Percentiles rank a stretch among this genome's conserved stretches.
Evolutionary conservation across 176 grass and related monocot species (phyloP).

Genomic region (Ananas comosus): DNA sequence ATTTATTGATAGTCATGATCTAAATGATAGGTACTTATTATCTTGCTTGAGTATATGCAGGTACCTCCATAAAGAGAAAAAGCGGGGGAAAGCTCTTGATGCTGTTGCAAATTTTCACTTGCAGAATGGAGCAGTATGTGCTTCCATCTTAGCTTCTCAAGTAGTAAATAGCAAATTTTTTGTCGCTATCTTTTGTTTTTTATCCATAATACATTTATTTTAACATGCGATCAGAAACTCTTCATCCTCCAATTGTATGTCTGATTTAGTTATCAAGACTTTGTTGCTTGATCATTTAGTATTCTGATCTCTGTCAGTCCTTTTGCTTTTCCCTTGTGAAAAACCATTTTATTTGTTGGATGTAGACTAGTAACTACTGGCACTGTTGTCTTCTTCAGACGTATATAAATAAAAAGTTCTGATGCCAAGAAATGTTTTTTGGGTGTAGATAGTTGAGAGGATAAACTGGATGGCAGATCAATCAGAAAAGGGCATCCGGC

Average conservation of each 20-base stretch:
- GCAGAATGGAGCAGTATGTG: conserved; percentile 95
- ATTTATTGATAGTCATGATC: no score
- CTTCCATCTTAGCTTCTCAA: not conserved
- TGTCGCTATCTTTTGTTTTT: not conserved
- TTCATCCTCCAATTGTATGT: no score
- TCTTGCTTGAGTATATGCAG: conserved; percentile 29
- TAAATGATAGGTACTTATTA: conserved; percentile 3
- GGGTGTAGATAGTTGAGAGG: conserved; percentile 61
- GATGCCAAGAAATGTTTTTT: not conserved
- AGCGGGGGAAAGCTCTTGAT: conserved; percentile 82
- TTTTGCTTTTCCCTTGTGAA: not conserved
- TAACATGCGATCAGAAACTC: no score
- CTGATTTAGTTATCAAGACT: no score
- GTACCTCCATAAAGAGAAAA: conserved; percentile 85
- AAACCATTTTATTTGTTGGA: no score
- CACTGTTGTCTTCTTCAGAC: no score
- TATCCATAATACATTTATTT: no score
- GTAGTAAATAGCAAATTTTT: not conserved
- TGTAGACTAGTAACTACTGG: no score
- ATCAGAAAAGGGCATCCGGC: conserved; percentile 89
- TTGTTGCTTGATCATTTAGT: no score
- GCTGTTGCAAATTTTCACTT: conserved; percentile 91
- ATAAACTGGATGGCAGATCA: conserved; percentile 96
- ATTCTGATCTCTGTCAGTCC: not conserved
- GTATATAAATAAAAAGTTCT: not conserved